Base-by-base conservation (phyloP, 495 filamentous ascomycete species). In the Niebla homalea region DNA sequence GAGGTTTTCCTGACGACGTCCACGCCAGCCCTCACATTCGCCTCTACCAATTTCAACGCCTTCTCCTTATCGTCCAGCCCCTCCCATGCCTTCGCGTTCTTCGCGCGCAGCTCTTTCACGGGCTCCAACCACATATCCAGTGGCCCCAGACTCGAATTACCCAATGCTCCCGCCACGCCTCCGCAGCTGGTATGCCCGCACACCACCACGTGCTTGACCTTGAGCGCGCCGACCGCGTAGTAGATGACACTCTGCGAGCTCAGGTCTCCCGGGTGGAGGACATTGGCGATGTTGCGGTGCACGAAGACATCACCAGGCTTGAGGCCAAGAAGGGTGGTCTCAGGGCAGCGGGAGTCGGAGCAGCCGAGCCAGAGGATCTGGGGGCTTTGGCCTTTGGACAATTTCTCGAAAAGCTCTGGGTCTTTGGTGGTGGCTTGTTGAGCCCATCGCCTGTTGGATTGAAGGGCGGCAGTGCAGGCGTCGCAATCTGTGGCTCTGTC, bases 241-340 rank as follows among this genome's bases (percentile, higher is more conserved):
- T 88, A 81, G 69, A 95, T 80, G n/a, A 92, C 89, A 49, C 78
- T 75, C 15, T 75, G 67, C 36, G 81, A 79, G 68, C 75, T 84
- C 59, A 93, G 75, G 64, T 95, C 89, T 58, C 76, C 78, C 12
- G 83, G 71, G 50, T 81, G 79, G 46, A 95, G 64, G 65, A 92
- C 75, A 70, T 95, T 95, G 63, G 87, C 89, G 65, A 95, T 92
- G 72, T 94, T 94, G 63, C 89, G 85, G 73, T 94, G 89, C 48
- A 87, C 83, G 65, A 95, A 95, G 56, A 94, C 81, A 57, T 95
- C 87, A 56, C 89, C 89, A 4, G 88, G 88, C 52, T 87, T 72
- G 41, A 89, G 74, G 55, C 80, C 79, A 4, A 89, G 74, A 57
- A 95, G 70, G 49, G 83, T 89, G 11, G 88, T 94, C 64, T 95